phyloP scores from a whole-genome alignment of 306 rosid genomes.

The Citrullus mucosospermus region DNA sequence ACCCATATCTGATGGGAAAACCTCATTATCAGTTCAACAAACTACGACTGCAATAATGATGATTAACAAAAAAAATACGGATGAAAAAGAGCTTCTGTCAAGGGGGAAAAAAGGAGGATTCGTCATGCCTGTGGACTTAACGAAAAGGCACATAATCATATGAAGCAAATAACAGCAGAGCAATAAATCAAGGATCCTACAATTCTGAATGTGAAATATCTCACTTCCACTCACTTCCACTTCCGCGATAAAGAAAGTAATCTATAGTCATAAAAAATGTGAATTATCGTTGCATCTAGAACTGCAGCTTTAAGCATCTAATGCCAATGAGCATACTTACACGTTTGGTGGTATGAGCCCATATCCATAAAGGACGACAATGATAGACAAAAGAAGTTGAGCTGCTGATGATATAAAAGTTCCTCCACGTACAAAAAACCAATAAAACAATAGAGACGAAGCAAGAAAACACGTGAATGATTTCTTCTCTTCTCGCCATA shows the following conservation, averaged over 20 bases:
- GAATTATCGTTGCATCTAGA: neutral
- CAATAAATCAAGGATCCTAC: neutral
- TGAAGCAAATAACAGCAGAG: neutral
- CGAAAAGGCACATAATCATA: neutral
- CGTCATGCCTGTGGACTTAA: neutral
- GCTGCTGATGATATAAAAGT: conserved; percentile 46
- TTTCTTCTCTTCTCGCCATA: conserved; percentile 82
- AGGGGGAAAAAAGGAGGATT: neutral
- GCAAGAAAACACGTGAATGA: conserved; percentile 55
- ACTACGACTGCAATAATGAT: neutral
- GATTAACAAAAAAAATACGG: neutral
- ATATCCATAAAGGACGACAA: conserved; percentile 37
- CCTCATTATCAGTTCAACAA: conserved; percentile 15
- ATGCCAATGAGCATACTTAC: conserved; percentile 26
- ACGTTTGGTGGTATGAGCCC: conserved; percentile 41
- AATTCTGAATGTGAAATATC: neutral
- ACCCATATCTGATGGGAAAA: conserved; percentile 38
- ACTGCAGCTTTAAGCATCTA: neutral
- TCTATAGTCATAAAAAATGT: neutral
- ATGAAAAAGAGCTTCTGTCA: neutral
- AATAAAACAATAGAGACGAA: conserved; percentile 44
- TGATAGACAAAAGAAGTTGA: conserved; percentile 38
- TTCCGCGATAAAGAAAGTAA: neutral
- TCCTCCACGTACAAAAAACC: conserved; percentile 72
- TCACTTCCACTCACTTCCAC: neutral